Evolutionary conservation across 768 basidiomycete genomes (phyloP).

Genomic region (Auricularia sp.): DNA sequence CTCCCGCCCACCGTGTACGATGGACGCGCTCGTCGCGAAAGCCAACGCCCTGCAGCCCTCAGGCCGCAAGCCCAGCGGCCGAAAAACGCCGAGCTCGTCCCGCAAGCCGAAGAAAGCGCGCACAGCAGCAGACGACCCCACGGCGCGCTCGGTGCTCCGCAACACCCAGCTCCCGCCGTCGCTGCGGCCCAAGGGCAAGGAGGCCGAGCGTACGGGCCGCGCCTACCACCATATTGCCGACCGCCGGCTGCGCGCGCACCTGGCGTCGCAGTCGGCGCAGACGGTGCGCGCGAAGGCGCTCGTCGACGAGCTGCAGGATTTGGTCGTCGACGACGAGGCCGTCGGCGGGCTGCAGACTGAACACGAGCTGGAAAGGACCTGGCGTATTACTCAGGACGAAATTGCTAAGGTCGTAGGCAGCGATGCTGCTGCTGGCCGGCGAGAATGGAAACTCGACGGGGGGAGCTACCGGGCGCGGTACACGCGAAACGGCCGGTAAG

Average conservation of each 20-base stretch:
- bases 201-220: slow-evolving; percentile 25
- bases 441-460: slow-evolving; percentile 73
- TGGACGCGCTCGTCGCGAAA: slow-evolving; percentile 68
- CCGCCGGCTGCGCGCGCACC: slow-evolving; percentile 63
- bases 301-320: slow-evolving; percentile 57
- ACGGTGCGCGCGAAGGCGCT: slow-evolving; percentile 53
- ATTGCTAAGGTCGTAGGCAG: slow-evolving; percentile 52
- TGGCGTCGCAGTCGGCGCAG: slow-evolving; percentile 52
- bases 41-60: slow-evolving; percentile 48
- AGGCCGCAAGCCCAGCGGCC: slow-evolving; percentile 28
- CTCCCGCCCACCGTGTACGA: slow-evolving; percentile 16
- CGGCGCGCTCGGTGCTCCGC: slow-evolving; percentile 44
- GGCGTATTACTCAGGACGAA: slow-evolving; percentile 77
- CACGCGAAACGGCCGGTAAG: slow-evolving; percentile 83
- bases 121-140: slow-evolving; percentile 32
- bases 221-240: slow-evolving; percentile 54
- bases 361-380: slow-evolving; percentile 76
- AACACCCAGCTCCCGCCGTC: slow-evolving; percentile 62
- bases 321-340: slow-evolving; percentile 42
- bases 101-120: neutral
- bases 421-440: slow-evolving; percentile 68
- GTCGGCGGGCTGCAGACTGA: slow-evolving; percentile 68
- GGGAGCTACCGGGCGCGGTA: slow-evolving; percentile 81
- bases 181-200: slow-evolving; percentile 34
- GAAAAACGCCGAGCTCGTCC: slow-evolving; percentile 24